Conservation (phyloP, 2,329 filamentous ascomycete species). For the Curvularia spicifera region DNA sequence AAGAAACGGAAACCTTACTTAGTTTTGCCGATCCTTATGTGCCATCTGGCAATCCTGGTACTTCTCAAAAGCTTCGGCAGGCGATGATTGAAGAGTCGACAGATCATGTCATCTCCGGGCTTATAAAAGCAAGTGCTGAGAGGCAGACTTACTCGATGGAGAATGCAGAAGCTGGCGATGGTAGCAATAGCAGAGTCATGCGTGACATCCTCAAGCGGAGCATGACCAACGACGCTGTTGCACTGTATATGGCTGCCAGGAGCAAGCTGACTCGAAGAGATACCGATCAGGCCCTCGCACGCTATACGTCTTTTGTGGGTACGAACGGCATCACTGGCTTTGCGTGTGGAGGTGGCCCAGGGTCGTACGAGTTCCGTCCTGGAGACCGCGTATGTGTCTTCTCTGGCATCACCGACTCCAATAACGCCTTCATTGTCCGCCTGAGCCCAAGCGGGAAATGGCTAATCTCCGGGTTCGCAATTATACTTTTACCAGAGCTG, state of each 20-base stretch:
- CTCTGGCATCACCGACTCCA: constrained; percentile 13
- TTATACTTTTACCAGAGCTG: constrained; percentile 15
- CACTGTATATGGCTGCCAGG: constrained; percentile 2
- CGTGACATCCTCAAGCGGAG: constrained; percentile 12
- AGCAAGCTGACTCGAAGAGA: constrained; percentile 5
- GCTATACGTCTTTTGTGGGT: constrained; percentile 18
- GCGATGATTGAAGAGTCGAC: constrained; percentile 13
- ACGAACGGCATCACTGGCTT: constrained; percentile 21
- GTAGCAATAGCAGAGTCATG: constrained; percentile 3
- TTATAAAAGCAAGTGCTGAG: neutral
- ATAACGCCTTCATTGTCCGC: constrained; percentile 17
- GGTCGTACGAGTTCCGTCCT: constrained; percentile 6
- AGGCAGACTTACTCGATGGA: neutral
- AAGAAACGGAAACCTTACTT: constrained; percentile 1
- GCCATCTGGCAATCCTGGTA: constrained; percentile 8
- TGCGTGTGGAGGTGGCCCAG: constrained; percentile 11
- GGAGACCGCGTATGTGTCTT: constrained; percentile 21
- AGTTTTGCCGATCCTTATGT: constrained; percentile 19
- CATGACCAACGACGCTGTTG: constrained; percentile 5
- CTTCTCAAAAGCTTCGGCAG: constrained; percentile 14
- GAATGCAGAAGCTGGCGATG: neutral
- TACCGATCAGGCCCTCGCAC: constrained; percentile 10
- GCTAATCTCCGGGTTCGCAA: constrained; percentile 18
- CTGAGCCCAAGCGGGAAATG: constrained; percentile 7
- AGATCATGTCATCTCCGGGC: constrained; percentile 10